A percentile compares a stretch with the other conserved stretches of the same genome.
These are phyloP conservation scores for Gamarada debralockiae DNA, from an alignment of 495 filamentous ascomycete genomes.

Conservation along the genomic window DNA sequence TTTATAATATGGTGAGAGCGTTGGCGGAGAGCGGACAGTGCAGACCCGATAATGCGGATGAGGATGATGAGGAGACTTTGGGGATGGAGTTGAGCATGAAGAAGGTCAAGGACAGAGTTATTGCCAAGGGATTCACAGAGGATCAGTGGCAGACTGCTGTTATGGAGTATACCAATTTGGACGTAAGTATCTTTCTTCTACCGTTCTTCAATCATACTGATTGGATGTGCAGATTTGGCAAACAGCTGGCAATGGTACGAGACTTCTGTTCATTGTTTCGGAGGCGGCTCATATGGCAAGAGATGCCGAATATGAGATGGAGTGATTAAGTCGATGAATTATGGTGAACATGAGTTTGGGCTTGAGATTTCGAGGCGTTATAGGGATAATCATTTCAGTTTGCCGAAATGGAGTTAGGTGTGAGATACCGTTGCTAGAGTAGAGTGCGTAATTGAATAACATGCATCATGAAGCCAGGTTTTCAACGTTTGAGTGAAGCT, in stretches of 20 bases:
- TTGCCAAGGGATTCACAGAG: constrained; percentile 95
- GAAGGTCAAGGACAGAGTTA: constrained; percentile 80
- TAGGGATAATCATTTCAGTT: background rate
- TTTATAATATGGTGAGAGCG: constrained; percentile 86
- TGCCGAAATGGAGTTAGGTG: background rate
- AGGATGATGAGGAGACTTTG: constrained; percentile 42
- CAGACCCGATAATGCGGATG: constrained; percentile 63
- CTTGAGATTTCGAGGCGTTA: background rate
- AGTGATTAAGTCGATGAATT: constrained; percentile 1
- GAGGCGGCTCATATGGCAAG: constrained; percentile 22
- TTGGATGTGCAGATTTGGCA: constrained; percentile 77
- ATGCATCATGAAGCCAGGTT: too few relatives aligned
- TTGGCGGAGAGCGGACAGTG: constrained; percentile 75
- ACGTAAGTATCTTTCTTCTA: constrained; percentile 62
- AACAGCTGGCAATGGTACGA: constrained; percentile 78
- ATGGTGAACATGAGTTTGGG: background rate
- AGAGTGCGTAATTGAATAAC: constrained; percentile 1
- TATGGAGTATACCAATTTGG: constrained; percentile 81
- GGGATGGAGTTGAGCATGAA: constrained; percentile 76
- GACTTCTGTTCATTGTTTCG: constrained; percentile 67
- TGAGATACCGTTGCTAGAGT: constrained; percentile 9
- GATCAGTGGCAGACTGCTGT: constrained; percentile 83
- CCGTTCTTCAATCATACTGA: constrained; percentile 8
- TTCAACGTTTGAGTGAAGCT: too few relatives aligned
- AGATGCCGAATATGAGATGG: constrained; percentile 18